Base-by-base conservation (phyloP, 495 filamentous ascomycete genomes). In the Talaromyces thailandensis region DNA sequence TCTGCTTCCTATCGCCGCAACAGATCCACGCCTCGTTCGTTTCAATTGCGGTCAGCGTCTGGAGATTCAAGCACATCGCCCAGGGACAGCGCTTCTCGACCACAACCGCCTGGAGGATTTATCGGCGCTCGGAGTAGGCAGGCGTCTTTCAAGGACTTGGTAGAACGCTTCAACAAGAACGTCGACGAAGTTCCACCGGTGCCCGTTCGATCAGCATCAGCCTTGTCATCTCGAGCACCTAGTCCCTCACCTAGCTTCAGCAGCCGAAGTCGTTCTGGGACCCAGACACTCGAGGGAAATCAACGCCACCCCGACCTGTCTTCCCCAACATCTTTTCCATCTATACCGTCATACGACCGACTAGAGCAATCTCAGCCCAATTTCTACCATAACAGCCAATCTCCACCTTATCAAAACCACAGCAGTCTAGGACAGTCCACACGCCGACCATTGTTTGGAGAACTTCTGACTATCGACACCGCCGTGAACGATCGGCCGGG, bases 121-220 rank as follows among this genome's bases (percentile, higher is more conserved):
- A 68, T 67, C 14, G 63, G 68, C 21, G 62, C 67, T 32, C 72
- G 74, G 48, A 63, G 74, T 28, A 71, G 77, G 59, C 76, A 83
- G 65, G 71, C 82, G 5, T 81, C 81, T 12, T 84, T 87, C 68
- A 84, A 82, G 72, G 81, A 87, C 50, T 78, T 88, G 23, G 76
- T 86, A 51, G 81, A 83, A 69, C 81, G 77, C 31, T 87, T 88
- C 71, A 84, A 88, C 67, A 80, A 82, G 53, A 80, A 72, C 53
- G 68, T 74, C 28, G 82, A 86, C 66, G 75, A 82, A 60, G 71
- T 83, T 40, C 74, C 82, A 12, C 83, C 83, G 11, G 53, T 80
- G 6, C 80, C 79, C 4, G 67, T 70, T 14, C 65, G 68, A 31
- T 70, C 73, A 23, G 65, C 64, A 40, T 69, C 79, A 8, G 66